Evolutionary conservation across 2,329 filamentous ascomycete genomes (phyloP).

Genomic region (Didymella arachidicola): DNA sequence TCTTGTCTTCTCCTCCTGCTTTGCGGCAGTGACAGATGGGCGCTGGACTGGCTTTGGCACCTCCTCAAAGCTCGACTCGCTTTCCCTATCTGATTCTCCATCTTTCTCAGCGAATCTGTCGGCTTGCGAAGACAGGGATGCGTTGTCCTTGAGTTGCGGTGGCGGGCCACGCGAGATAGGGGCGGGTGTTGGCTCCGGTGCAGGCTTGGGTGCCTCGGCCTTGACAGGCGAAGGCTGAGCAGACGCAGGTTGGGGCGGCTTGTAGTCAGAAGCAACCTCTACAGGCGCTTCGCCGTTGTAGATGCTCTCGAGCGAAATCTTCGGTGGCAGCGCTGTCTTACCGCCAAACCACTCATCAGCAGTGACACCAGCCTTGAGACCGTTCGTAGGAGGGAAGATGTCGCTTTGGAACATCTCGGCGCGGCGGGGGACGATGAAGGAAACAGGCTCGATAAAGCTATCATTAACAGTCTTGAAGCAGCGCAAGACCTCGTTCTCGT

Average conservation of each 20-base stretch:
- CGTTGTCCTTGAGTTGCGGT: slow-evolving; percentile 80
- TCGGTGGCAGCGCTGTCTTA: slow-evolving; percentile 82
- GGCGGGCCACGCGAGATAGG: slow-evolving; percentile 62
- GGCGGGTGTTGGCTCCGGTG: slow-evolving; percentile 57
- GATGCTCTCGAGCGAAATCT: slow-evolving; percentile 91
- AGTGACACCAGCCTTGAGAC: slow-evolving; percentile 80
- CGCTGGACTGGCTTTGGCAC: slow-evolving; percentile 77
- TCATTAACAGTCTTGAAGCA: slow-evolving; percentile 98
- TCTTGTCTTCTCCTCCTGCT: slow-evolving; percentile 52
- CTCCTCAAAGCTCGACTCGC: slow-evolving; percentile 86
- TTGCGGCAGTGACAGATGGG: slow-evolving; percentile 47
- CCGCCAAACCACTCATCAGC: slow-evolving; percentile 85
- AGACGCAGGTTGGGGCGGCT: slow-evolving; percentile 58
- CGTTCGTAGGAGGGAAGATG: slow-evolving; percentile 88
- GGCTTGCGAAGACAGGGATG: slow-evolving; percentile 84
- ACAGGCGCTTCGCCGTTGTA: slow-evolving; percentile 84
- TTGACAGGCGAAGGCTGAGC: slow-evolving; percentile 56
- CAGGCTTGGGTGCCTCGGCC: slow-evolving; percentile 61
- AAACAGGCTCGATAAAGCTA: slow-evolving; percentile 91
- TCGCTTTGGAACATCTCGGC: slow-evolving; percentile 97
- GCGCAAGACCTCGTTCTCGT: slow-evolving; percentile 91
- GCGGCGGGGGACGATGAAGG: slow-evolving; percentile 93
- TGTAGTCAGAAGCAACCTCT: slow-evolving; percentile 76
- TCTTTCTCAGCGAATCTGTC: slow-evolving; percentile 84
- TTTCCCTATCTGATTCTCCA: slow-evolving; percentile 67